Percentiles rank a stretch among this genome's conserved stretches.
phyloP scores from a whole-genome alignment of 306 rosid species.

The Oemleria cerasiformis region DNA sequence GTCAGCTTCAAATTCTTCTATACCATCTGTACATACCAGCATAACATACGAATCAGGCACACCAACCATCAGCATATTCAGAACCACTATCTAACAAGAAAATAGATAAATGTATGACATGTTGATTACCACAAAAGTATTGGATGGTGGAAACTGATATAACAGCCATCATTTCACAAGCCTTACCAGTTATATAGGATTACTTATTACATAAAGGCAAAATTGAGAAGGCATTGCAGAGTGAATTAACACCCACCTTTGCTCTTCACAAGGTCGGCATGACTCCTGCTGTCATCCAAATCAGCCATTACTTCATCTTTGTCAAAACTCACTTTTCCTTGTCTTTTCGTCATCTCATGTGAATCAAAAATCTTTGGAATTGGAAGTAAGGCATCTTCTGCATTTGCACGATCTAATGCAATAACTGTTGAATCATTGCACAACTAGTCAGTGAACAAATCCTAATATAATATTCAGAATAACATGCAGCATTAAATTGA shows the following conservation, averaged over 20 bases:
- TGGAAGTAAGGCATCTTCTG: constrained; percentile 85
- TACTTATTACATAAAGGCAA: not conserved
- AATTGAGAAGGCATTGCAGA: not conserved
- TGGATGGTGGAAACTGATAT: not conserved
- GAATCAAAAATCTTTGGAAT: constrained; percentile 71
- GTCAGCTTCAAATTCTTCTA: constrained; percentile 35
- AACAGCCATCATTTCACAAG: not conserved
- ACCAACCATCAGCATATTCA: constrained; percentile 17
- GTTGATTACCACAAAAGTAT: not conserved
- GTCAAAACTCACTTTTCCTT: constrained; percentile 33
- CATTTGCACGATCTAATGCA: constrained; percentile 87
- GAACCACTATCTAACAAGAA: constrained; percentile 4
- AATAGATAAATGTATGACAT: not conserved
- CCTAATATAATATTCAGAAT: constrained; percentile 7
- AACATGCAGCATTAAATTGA: constrained; percentile 4
- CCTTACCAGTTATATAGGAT: not conserved
- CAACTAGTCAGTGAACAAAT: constrained; percentile 29
- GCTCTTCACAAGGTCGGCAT: constrained; percentile 33
- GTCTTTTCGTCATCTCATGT: constrained; percentile 33
- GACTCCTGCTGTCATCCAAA: constrained; percentile 30
- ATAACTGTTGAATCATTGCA: constrained; percentile 52
- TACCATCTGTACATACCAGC: constrained; percentile 54
- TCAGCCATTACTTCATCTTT: constrained; percentile 30
- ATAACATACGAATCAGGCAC: constrained; percentile 19
- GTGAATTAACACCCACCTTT: constrained; percentile 42